Conservation (phyloP, 345 rosid species). For the Microthlaspi erraticum region DNA sequence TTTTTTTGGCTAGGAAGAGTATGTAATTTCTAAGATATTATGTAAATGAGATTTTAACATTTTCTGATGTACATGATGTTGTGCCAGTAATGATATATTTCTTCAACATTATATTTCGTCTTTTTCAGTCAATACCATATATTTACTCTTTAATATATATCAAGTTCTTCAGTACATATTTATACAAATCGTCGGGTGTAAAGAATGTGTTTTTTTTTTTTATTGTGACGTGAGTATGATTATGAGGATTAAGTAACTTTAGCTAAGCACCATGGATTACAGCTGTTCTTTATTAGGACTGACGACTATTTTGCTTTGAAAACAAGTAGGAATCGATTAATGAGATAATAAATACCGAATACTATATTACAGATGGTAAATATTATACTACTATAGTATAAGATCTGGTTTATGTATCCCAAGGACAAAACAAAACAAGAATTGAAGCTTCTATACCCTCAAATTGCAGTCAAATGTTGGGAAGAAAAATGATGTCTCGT, state of each 20-base stretch:
- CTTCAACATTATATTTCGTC: not conserved
- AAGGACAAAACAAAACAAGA: slow-evolving; percentile 50
- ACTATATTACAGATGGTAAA: slow-evolving; percentile 17
- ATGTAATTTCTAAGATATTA: not conserved
- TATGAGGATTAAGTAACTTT: slow-evolving; percentile 34
- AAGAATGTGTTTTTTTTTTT: not conserved
- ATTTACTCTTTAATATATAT: slow-evolving; percentile 1
- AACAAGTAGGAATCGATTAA: slow-evolving; percentile 34
- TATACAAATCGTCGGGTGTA: not conserved
- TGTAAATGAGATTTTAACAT: not conserved
- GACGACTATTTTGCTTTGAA: slow-evolving; percentile 39
- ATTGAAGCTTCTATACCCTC: slow-evolving; percentile 52
- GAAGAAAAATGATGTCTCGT: slow-evolving; percentile 48
- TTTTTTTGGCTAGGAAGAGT: no score
- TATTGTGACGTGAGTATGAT: slow-evolving; percentile 24
- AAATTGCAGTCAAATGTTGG: slow-evolving; percentile 52
- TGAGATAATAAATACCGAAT: slow-evolving; percentile 25
- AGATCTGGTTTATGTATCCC: slow-evolving; percentile 47
- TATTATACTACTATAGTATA: slow-evolving; percentile 23
- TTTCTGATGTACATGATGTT: slow-evolving; percentile 13
- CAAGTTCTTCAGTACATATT: not conserved
- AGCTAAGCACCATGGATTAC: slow-evolving; percentile 33
- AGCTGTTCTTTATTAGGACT: slow-evolving; percentile 34
- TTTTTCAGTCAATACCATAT: not conserved
- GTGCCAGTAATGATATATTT: not conserved